phyloP scores from a whole-genome alignment of 257 asterid genomes.

The Asclepias syriaca region DNA sequence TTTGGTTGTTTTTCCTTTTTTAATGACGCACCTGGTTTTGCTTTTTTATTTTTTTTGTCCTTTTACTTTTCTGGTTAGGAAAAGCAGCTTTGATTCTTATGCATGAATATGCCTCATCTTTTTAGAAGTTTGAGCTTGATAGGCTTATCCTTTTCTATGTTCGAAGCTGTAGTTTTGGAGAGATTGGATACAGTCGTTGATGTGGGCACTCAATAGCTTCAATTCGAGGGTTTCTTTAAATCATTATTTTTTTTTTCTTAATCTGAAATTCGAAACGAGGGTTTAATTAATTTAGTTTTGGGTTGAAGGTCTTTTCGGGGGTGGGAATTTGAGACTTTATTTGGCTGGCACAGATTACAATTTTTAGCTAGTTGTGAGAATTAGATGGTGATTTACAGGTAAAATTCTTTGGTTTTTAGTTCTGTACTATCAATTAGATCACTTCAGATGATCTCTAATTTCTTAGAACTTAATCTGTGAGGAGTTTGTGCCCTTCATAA shows the following conservation, averaged over 20 bases:
- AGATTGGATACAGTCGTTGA: not conserved
- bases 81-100: slow-evolving; percentile 8
- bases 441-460: not conserved
- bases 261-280: not conserved
- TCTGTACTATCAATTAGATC: not conserved
- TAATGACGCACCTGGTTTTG: not conserved
- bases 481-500: not conserved
- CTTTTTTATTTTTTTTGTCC: not conserved
- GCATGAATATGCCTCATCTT: slow-evolving; percentile 6
- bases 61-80: not conserved
- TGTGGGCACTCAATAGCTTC: not conserved
- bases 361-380: slow-evolving; percentile 3
- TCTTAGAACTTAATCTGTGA: not conserved
- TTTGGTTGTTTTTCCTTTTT: slow-evolving; percentile 9
- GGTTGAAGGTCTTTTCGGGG: not conserved
- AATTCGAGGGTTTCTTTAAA: not conserved
- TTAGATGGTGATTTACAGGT: not conserved
- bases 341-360: not conserved
- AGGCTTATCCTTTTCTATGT: not conserved
- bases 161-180: not conserved
- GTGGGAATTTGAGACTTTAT: not conserved
- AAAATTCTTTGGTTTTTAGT: not conserved
- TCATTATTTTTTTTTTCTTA: not conserved
- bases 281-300: not conserved
- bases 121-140: not conserved